Percentiles rank a stretch among this genome's conserved stretches.
phyloP scores from a whole-genome alignment of 331 rosid genomes.

The Malus hybrid region DNA sequence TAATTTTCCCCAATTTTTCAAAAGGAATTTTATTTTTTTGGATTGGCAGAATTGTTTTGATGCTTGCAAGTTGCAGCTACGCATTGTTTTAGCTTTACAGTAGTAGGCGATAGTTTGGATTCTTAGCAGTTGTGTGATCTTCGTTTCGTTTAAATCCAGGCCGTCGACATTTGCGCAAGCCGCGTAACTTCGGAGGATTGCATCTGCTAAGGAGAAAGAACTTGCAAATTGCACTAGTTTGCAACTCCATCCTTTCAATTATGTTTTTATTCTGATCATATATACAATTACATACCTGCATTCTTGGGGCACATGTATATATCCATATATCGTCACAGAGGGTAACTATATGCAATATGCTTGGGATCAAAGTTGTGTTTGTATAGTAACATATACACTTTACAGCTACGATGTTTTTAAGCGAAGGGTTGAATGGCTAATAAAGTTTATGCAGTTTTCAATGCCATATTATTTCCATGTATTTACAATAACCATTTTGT shows the following conservation, averaged over 20 bases:
- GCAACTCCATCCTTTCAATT: not conserved
- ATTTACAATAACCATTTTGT: not conserved
- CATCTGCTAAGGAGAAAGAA: constrained; percentile 82
- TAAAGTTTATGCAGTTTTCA: not conserved
- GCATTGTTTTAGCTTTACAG: not conserved
- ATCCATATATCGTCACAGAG: not conserved
- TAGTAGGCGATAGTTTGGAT: not conserved
- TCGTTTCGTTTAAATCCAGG: constrained; percentile 33
- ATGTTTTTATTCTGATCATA: not conserved
- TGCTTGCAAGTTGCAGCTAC: not conserved
- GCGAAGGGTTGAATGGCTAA: not conserved
- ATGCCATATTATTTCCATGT: not conserved
- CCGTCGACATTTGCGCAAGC: constrained; percentile 94
- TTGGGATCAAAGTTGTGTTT: not conserved
- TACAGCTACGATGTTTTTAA: not conserved
- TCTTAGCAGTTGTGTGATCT: not conserved
- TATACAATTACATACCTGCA: not conserved
- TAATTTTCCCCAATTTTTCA: not conserved
- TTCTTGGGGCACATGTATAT: not conserved
- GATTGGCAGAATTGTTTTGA: not conserved
- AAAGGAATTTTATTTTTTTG: not conserved
- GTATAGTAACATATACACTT: not conserved
- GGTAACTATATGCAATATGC: not conserved
- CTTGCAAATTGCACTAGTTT: constrained; percentile 48
- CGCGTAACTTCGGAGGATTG: constrained; percentile 68